Evolutionary conservation across 192 early-diverging fungal species (phyloP), one percentile per base, ranked within the genome.

Genomic region (Entomortierella chlamydospora): DNA sequence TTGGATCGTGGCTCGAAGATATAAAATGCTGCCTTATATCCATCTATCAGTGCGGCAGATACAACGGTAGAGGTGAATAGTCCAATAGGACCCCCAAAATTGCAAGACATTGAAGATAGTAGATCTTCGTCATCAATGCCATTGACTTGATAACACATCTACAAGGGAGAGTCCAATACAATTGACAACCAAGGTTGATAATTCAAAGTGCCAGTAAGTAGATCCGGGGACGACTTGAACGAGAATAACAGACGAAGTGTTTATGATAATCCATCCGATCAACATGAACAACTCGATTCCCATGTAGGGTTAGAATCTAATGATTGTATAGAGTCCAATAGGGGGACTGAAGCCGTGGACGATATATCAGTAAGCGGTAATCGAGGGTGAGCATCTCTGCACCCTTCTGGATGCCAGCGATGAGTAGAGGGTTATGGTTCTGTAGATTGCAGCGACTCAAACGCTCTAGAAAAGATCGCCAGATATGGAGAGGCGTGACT

Each of bases 351-450:
- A 61, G 17, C 85, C 85, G n/a, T 78, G 68, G 34, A 83, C 81
- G 11, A 87, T 83, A 39, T 74, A 87, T 25, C 81, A 84, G 50
- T 80, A 72, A 1, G 85, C 85, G 5, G 83, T 78, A 52, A 84
- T 68, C 10, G 83, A 15, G 10, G 85, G 70, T 23, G 47, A 64
- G 70, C 57, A 87, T 17, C 55, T 11, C 29, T 70, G 61, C 7
- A 82, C 71, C 11, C 82, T 69, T 61, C 84, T 77, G 71, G 84
- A 87, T 56, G 81, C 81, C 41, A 87, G 55, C 0, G 85, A 84
- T 0, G 81, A 58, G 49, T 57, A 79, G 43, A 84, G 84, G 39
- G 82, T 77, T 61, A 84, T 78, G 12, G 61, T 70, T 30, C 57
- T 72, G 61, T 84, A 87, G 4, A 60, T 62, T 1, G 73, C 64